Conservation (phyloP, 2,329 filamentous ascomycete genomes). For the Orbilia javanica region DNA sequence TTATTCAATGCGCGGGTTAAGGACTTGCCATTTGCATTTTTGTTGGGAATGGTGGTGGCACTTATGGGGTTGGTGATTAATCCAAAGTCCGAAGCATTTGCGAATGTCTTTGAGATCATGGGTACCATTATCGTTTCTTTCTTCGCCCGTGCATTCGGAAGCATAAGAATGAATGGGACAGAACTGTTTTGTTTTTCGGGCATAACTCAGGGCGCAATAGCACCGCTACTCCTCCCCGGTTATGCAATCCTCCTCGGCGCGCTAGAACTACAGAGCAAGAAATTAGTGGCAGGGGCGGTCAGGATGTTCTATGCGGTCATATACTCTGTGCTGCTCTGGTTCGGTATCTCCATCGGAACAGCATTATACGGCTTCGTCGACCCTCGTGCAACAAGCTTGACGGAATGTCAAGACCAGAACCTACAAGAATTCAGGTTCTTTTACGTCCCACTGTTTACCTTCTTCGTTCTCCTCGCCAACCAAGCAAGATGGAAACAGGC, state of each 20-base stretch:
- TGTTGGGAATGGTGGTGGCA: constrained; percentile 80
- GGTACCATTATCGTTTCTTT: constrained; percentile 77
- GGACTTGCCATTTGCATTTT: constrained; percentile 81
- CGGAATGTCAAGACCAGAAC: constrained; percentile 68
- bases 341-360: constrained; percentile 78
- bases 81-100: constrained; percentile 79
- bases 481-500: constrained; percentile 84
- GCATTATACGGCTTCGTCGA: constrained; percentile 75
- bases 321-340: constrained; percentile 79
- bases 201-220: constrained; percentile 78
- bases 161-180: constrained; percentile 70
- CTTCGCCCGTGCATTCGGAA: constrained; percentile 76
- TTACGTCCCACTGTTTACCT: constrained; percentile 79
- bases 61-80: constrained; percentile 80
- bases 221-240: constrained; percentile 76
- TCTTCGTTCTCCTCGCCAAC: constrained; percentile 69
- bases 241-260: constrained; percentile 72
- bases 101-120: constrained; percentile 75
- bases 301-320: constrained; percentile 81
- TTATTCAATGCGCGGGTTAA: constrained; percentile 83
- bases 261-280: constrained; percentile 77
- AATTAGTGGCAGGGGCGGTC: constrained; percentile 78
- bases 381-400: constrained; percentile 68
- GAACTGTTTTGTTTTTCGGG: constrained; percentile 78
- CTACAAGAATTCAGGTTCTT: constrained; percentile 73